Percentiles rank a stretch among this genome's conserved stretches.
These are phyloP conservation scores for Apiospora hydei DNA, from an alignment of 2,329 filamentous ascomycete species.

Conservation along the genomic window DNA sequence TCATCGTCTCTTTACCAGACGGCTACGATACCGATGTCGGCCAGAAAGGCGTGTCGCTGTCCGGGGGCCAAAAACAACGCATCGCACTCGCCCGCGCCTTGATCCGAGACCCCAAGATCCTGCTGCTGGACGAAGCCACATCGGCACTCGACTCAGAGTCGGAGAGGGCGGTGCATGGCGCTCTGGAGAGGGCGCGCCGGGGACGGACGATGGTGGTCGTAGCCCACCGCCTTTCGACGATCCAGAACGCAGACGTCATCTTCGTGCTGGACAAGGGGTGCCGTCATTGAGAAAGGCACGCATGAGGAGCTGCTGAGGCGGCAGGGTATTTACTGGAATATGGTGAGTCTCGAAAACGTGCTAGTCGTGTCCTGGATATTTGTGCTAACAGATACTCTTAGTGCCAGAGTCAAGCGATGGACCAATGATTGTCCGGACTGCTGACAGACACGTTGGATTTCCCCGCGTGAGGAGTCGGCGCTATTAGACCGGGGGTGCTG, in stretches of 20 bases:
- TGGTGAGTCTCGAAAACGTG: constrained; percentile 51
- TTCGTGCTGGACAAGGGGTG: constrained; percentile 61
- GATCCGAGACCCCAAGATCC: constrained; percentile 73
- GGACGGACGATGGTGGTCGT: constrained; percentile 50
- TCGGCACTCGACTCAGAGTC: constrained; percentile 71
- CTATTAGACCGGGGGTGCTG: too few relatives aligned
- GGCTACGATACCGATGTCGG: constrained; percentile 43
- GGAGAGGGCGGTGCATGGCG: constrained; percentile 63
- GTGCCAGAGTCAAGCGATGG: constrained; percentile 58
- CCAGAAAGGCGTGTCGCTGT: constrained; percentile 47
- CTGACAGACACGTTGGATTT: rapidly evolving
- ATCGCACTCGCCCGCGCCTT: constrained; percentile 70
- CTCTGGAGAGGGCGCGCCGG: constrained; percentile 49
- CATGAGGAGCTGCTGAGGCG: constrained; percentile 61
- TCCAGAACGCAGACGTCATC: constrained; percentile 57
- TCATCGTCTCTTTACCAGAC: constrained; percentile 47
- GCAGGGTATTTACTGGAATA: constrained; percentile 59
- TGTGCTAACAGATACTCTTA: constrained; percentile 36
- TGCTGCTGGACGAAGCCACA: constrained; percentile 76
- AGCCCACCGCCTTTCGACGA: constrained; percentile 38
- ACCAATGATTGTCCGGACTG: background rate
- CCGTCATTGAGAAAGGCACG: constrained; percentile 59
- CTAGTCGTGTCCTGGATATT: background rate
- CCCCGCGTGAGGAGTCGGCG: too few relatives aligned
- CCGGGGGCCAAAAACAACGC: constrained; percentile 66